Evolutionary conservation across 2,329 filamentous ascomycete species (phyloP).

Genomic region (Leptographium radiaticola): DNA sequence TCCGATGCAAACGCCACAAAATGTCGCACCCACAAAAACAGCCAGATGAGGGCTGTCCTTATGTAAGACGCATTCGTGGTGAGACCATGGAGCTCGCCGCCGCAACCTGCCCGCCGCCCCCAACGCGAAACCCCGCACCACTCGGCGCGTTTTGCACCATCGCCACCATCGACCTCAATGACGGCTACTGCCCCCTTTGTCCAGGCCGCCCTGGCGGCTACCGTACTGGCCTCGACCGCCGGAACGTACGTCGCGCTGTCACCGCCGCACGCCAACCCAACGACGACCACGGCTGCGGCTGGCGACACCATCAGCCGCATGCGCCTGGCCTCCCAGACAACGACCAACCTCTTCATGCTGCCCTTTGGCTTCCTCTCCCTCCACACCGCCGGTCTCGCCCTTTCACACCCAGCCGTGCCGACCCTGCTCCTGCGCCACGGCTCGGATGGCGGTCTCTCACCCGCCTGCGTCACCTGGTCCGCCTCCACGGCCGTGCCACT

Average conservation of each 20-base stretch:
- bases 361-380: background rate
- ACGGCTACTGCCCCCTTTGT: background rate
- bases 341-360: background rate
- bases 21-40: too few relatives aligned
- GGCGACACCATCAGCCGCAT: background rate
- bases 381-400: background rate
- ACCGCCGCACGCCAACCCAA: background rate
- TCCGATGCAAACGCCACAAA: too few relatives aligned
- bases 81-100: too few relatives aligned
- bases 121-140: too few relatives aligned
- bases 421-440: background rate
- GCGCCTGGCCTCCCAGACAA: background rate
- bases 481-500: constrained; percentile 1
- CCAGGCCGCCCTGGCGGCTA: background rate
- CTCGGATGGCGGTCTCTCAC: background rate
- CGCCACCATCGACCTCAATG: background rate
- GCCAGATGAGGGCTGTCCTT: too few relatives aligned
- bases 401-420: background rate
- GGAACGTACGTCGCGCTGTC: background rate
- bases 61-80: too few relatives aligned
- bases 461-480: constrained; percentile 1
- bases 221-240: background rate
- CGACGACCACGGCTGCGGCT: background rate
- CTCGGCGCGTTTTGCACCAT: too few relatives aligned
- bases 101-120: too few relatives aligned